A percentile compares a stretch with the other conserved stretches of the same genome.
Evolutionary conservation across 441 rosid species (phyloP).

Genomic region (Pelargonium cotyledonis): DNA sequence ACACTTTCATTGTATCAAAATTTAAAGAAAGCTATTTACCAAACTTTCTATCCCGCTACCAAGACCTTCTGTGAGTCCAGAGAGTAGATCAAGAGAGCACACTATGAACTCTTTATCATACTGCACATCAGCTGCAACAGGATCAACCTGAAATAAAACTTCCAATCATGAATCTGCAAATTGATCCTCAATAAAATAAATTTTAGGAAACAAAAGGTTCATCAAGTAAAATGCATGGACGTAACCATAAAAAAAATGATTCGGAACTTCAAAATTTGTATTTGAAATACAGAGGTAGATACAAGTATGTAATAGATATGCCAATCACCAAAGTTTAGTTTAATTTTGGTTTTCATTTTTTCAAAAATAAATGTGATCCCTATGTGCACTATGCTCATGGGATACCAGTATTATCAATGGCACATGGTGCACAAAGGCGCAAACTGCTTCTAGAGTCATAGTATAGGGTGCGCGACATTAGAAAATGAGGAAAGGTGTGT

Average conservation of each 20-base stretch:
- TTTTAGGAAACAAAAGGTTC: slow-evolving; percentile 11
- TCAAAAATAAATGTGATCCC: not conserved
- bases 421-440: too few relatives aligned
- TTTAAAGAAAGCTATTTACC: slow-evolving; percentile 43
- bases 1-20: not conserved
- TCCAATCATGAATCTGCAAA: slow-evolving; percentile 10
- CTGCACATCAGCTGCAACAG: slow-evolving; percentile 63
- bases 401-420: not conserved
- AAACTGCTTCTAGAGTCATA: too few relatives aligned
- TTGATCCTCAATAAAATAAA: not conserved
- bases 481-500: too few relatives aligned
- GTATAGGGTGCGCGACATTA: too few relatives aligned
- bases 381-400: not conserved
- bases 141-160: slow-evolving; percentile 55
- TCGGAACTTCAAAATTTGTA: not conserved
- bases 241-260: slow-evolving; percentile 10
- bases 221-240: not conserved
- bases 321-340: not conserved
- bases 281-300: not conserved
- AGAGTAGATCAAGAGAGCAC: slow-evolving; percentile 91
- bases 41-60: slow-evolving; percentile 85
- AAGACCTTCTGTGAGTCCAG: slow-evolving; percentile 96
- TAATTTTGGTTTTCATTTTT: not conserved
- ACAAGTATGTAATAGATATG: slow-evolving; percentile 1
- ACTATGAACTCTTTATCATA: slow-evolving; percentile 89